Base-by-base conservation (phyloP, 139 green algal genomes). In the Trebouxia sp. region DNA sequence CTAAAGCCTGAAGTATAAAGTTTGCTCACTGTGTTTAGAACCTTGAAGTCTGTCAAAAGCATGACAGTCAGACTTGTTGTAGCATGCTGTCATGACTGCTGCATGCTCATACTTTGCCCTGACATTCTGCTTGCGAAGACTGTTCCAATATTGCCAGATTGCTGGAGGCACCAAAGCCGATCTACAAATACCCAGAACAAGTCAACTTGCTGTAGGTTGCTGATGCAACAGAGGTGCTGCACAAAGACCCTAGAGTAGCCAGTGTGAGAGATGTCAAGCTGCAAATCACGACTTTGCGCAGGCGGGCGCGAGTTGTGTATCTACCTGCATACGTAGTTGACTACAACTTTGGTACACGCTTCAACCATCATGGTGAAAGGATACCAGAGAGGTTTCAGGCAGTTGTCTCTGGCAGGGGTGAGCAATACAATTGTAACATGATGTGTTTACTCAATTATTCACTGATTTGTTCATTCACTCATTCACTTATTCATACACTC, bases 361-460 rank as follows among this genome's bases (percentile, higher is more conserved):
- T 88, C 74, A 89, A 87, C 45, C 67, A 30, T n/a, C 83, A 87
- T 35, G 80, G 85, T 0, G 87, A 90, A 79, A 80, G 87, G 0
- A 75, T 66, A 42, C 78, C 81, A 15, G 51, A 88, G 3, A 28
- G 48, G 11, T 89, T 80, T 65, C 50, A 86, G 80, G 83, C 77
- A 20, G 67, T 83, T 24, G 39, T 83, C 1, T 79, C 66, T 35
- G 79, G 79, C 37, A 56, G 72, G 38, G 66, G 69, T 77, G 69
- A 77, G 69, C 69, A 39, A 41, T 41, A 55, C 39, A 9, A 24
- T 10, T 48, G 7, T 55, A 24, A 2, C 4, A 3, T 53, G 38
- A 28, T 42, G 30, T 43, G 30, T 32, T 70, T n/a, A n/a, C n/a
- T n/a, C n/a, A n/a, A n/a, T n/a, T n/a, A n/a, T n/a, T n/a, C n/a